A percentile compares a stretch with the other conserved stretches of the same genome.
Conservation (phyloP, 2,329 filamentous ascomycete genomes). For the Sporothrix inflata region DNA sequence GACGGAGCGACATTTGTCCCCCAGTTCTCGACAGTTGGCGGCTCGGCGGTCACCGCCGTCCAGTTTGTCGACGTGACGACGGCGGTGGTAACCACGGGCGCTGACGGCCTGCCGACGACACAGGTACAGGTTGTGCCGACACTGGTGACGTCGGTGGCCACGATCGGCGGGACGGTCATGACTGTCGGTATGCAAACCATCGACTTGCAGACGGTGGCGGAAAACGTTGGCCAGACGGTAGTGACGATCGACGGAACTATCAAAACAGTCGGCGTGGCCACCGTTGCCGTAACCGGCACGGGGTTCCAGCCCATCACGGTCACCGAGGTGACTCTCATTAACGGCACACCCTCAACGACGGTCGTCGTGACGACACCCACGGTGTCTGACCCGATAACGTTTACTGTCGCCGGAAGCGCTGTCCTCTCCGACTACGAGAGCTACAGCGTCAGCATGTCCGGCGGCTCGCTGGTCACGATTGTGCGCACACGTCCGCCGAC, state of each 20-base stretch:
- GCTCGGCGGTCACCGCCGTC: slow-evolving; percentile 22
- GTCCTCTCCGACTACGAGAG: slow-evolving; percentile 31
- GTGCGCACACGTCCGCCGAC: slow-evolving; percentile 36
- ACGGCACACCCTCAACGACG: slow-evolving; percentile 38
- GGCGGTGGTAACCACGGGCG: neutral
- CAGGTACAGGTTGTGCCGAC: slow-evolving; percentile 22
- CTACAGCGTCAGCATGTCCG: slow-evolving; percentile 10
- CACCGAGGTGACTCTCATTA: slow-evolving; percentile 37
- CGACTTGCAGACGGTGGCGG: neutral
- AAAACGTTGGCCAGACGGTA: slow-evolving; percentile 15
- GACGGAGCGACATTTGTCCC: slow-evolving; percentile 21
- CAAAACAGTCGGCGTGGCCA: slow-evolving; percentile 21
- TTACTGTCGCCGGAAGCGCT: slow-evolving; percentile 34
- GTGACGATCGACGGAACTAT: neutral
- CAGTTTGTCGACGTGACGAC: slow-evolving; percentile 3
- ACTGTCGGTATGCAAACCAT: slow-evolving; percentile 26
- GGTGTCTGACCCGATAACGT: slow-evolving; percentile 34
- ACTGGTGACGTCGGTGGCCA: slow-evolving; percentile 33
- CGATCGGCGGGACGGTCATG: slow-evolving; percentile 14
- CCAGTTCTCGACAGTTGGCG: slow-evolving; percentile 31
- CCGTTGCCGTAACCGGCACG: slow-evolving; percentile 31
- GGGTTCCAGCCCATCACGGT: slow-evolving; percentile 34
- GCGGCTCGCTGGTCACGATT: slow-evolving; percentile 35
- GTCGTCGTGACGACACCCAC: slow-evolving; percentile 39
- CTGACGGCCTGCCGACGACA: slow-evolving; percentile 8